Percentiles rank a stretch among this genome's conserved stretches.
phyloP scores from a whole-genome alignment of 2,329 filamentous ascomycete genomes.

The Beauveria bassiana region DNA sequence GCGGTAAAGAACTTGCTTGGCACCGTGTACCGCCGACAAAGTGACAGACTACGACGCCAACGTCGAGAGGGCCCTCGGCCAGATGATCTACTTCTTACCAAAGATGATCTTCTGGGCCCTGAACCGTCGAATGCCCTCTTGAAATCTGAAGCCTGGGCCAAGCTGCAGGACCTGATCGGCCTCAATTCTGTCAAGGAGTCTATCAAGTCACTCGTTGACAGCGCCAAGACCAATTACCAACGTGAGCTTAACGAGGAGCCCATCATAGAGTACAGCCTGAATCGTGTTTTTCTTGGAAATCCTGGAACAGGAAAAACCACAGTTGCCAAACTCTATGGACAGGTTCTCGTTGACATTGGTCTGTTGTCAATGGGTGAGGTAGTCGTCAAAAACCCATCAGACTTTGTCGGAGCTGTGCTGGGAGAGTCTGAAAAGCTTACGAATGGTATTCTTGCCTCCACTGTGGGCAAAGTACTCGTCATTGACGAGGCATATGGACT shows the following conservation, averaged over 20 bases:
- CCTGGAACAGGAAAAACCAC: slow-evolving; percentile 74
- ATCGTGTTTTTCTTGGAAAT: slow-evolving; percentile 61
- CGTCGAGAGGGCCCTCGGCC: slow-evolving; percentile 31
- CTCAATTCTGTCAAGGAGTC: slow-evolving; percentile 55
- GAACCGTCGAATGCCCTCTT: slow-evolving; percentile 49
- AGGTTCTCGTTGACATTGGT: slow-evolving; percentile 60
- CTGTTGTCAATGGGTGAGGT: slow-evolving; percentile 64
- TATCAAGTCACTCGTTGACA: slow-evolving; percentile 50
- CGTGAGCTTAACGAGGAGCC: slow-evolving; percentile 57
- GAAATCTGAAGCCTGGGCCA: slow-evolving; percentile 46
- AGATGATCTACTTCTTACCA: slow-evolving; percentile 53
- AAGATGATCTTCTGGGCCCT: slow-evolving; percentile 65
- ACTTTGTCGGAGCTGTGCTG: slow-evolving; percentile 58
- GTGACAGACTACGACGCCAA: slow-evolving; percentile 43
- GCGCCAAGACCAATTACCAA: slow-evolving; percentile 55
- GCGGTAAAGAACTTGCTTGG: slow-evolving; percentile 55
- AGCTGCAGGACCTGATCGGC: slow-evolving; percentile 52
- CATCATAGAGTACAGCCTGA: slow-evolving; percentile 53
- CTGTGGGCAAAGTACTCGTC: slow-evolving; percentile 65
- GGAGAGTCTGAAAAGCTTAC: slow-evolving; percentile 65
- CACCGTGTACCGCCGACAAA: slow-evolving; percentile 49
- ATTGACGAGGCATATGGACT: slow-evolving; percentile 76
- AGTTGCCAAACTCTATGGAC: slow-evolving; percentile 64
- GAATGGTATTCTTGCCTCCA: slow-evolving; percentile 60
- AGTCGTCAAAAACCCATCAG: slow-evolving; percentile 62